These are phyloP conservation scores for Pyracantha coccinea DNA, from an alignment of 331 rosid genomes.

Conservation along the genomic window DNA sequence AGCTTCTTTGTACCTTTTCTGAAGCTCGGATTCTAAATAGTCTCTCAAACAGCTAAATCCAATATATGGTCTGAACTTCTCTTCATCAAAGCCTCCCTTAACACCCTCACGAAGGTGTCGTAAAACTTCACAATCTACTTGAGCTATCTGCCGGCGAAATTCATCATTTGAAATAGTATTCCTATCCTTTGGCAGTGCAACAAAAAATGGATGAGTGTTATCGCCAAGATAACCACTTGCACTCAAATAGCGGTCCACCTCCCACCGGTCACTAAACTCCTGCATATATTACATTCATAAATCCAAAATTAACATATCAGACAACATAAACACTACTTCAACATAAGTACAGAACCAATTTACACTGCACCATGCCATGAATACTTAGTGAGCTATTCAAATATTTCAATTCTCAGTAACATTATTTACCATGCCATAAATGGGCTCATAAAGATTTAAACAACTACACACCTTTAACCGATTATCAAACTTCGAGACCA, in stretches of 20 bases:
- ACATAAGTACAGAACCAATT: background rate
- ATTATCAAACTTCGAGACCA: constrained; percentile 95
- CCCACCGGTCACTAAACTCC: constrained; percentile 94
- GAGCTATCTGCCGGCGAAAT: constrained; percentile 82
- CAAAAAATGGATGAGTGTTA: constrained; percentile 65
- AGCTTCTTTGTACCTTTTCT: constrained; percentile 93
- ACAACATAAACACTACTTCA: background rate
- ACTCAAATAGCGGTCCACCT: constrained; percentile 95
- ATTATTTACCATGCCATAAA: background rate
- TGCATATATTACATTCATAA: constrained; percentile 24
- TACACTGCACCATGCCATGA: background rate
- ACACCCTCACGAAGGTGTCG: constrained; percentile 74
- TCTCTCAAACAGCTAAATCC: constrained; percentile 82
- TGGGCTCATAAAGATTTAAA: background rate
- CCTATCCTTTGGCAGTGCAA: constrained; percentile 85
- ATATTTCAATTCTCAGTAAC: background rate
- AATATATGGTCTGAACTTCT: constrained; percentile 59
- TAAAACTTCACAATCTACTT: constrained; percentile 75
- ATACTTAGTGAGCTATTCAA: background rate
- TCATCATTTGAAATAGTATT: constrained; percentile 76
- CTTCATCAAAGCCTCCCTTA: constrained; percentile 90
- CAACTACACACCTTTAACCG: constrained; percentile 71
- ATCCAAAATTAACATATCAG: background rate
- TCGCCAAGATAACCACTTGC: constrained; percentile 96
- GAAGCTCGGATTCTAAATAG: constrained; percentile 81